A percentile compares a stretch with the other conserved stretches of the same genome.
Evolutionary conservation across 2,329 filamentous ascomycete species (phyloP).

Genomic region (Aureobasidium uvarum): DNA sequence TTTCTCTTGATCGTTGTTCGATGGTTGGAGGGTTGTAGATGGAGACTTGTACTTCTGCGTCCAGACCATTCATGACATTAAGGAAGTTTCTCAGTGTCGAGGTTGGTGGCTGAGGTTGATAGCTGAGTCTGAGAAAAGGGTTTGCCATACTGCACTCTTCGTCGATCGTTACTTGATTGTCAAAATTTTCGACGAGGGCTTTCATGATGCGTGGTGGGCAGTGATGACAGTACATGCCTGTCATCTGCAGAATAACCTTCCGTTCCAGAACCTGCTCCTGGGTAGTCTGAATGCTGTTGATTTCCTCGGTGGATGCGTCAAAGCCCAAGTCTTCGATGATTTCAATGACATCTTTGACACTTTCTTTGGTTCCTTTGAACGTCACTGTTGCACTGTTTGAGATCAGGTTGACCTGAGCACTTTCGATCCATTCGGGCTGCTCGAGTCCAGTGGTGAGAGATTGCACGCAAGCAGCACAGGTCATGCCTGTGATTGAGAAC

Average conservation of each 20-base stretch:
- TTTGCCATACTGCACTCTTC: constrained; percentile 57
- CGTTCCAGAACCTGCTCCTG: constrained; percentile 33
- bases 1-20: constrained; percentile 73
- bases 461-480: constrained; percentile 56
- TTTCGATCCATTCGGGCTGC: constrained; percentile 47
- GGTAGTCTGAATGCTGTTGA: constrained; percentile 21
- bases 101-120: constrained; percentile 63
- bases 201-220: constrained; percentile 53
- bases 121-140: constrained; percentile 69
- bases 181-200: constrained; percentile 54
- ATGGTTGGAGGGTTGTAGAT: constrained; percentile 79
- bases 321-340: constrained; percentile 51
- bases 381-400: constrained; percentile 51
- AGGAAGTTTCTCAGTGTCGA: constrained; percentile 78
- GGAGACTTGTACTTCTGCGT: constrained; percentile 64
- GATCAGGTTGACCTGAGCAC: constrained; percentile 53
- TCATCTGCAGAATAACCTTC: constrained; percentile 40
- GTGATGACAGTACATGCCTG: constrained; percentile 50
- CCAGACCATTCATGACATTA: constrained; percentile 61
- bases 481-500: constrained; percentile 57
- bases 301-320: constrained; percentile 40
- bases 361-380: constrained; percentile 47
- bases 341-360: constrained; percentile 48
- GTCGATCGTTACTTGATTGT: constrained; percentile 53
- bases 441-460: constrained; percentile 50